phyloP scores from a whole-genome alignment of 495 filamentous ascomycete genomes.

The Xylaria sp. region DNA sequence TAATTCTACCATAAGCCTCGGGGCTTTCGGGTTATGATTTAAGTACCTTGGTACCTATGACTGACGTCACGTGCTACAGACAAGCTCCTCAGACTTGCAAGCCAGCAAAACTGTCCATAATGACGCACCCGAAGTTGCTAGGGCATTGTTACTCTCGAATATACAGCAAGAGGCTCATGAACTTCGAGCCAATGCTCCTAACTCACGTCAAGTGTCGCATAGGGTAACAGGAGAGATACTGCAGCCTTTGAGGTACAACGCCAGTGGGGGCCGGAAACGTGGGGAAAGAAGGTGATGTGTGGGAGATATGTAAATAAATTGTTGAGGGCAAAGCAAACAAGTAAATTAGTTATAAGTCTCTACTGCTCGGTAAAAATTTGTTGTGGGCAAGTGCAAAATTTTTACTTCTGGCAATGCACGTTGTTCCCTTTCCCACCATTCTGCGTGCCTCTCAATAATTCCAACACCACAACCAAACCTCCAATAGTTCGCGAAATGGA shows the following conservation, averaged over 20 bases:
- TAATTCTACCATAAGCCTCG: neutral
- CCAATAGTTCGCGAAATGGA: neutral
- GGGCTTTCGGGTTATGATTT: neutral
- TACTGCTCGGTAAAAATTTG: neutral
- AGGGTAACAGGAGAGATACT: constrained; percentile 20
- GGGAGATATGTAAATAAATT: neutral
- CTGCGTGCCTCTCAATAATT: neutral
- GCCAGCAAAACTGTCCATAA: neutral
- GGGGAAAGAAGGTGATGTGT: neutral
- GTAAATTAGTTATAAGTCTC: neutral
- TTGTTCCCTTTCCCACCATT: neutral
- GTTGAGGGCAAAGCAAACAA: neutral
- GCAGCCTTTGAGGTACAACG: constrained; percentile 14
- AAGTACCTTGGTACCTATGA: neutral
- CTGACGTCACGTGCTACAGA: constrained; percentile 4
- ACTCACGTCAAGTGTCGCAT: constrained; percentile 11
- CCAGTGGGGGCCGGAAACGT: constrained; percentile 3
- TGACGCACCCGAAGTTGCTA: neutral
- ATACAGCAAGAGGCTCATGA: neutral
- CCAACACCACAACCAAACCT: neutral
- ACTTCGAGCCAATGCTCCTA: neutral
- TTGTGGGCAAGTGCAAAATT: neutral
- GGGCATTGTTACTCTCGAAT: constrained; percentile 7
- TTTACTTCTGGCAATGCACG: neutral
- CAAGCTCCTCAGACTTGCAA: neutral